phyloP scores from a whole-genome alignment of 257 asterid genomes.

The Verbascum thapsus region DNA sequence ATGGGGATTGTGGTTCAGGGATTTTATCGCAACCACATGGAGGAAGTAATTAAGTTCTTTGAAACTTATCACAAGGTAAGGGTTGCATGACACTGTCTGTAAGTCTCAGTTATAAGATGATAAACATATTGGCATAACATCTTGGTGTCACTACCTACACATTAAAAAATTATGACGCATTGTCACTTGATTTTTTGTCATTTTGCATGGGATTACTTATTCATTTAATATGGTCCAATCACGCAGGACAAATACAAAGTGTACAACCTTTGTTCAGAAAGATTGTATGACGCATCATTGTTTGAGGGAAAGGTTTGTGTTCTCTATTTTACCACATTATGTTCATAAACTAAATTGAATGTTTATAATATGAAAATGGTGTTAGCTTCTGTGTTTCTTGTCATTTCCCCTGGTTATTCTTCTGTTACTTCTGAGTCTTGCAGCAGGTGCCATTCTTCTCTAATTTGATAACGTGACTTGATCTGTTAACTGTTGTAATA shows the following conservation, averaged over 20 bases:
- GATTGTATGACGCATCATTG: constrained; percentile 91
- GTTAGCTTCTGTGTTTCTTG: constrained; percentile 4
- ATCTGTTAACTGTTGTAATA: constrained; percentile 7
- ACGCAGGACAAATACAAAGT: constrained; percentile 96
- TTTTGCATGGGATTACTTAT: constrained; percentile 15
- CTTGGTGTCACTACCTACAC: constrained; percentile 12
- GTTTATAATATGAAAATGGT: constrained; percentile 3
- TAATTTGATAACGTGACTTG: not conserved
- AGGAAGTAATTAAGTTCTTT: constrained; percentile 94
- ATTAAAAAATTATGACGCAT: constrained; percentile 4
- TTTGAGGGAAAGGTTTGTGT: constrained; percentile 92
- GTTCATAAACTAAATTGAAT: constrained; percentile 15
- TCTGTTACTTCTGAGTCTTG: not conserved
- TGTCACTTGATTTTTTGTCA: constrained; percentile 3
- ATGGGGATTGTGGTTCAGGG: constrained; percentile 58
- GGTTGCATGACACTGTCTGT: constrained; percentile 16
- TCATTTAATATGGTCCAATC: constrained; percentile 30
- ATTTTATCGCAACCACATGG: constrained; percentile 97
- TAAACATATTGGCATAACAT: constrained; percentile 13
- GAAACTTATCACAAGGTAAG: constrained; percentile 96
- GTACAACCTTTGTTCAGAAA: constrained; percentile 98
- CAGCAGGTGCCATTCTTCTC: not conserved
- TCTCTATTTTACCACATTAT: constrained; percentile 16
- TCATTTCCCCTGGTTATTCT: constrained; percentile 5
- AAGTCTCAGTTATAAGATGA: constrained; percentile 8